Percentiles rank a stretch among this genome's conserved stretches.
phyloP scores from a whole-genome alignment of 2,329 filamentous ascomycete species.

The Aureobasidium subglaciale region DNA sequence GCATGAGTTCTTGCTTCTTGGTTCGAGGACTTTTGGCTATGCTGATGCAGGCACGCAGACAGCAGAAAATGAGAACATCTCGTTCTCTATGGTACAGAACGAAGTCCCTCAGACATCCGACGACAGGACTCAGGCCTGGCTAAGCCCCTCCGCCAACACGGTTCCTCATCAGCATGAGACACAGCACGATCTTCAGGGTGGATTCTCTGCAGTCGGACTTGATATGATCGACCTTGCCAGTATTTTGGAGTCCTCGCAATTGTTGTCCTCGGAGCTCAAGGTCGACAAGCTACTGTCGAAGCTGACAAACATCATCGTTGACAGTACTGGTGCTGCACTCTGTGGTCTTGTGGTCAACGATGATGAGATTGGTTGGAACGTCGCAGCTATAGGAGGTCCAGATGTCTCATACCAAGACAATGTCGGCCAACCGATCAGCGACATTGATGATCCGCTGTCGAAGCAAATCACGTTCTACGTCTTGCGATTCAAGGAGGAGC shows the following conservation, averaged over 20 bases:
- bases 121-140: conserved; percentile 43
- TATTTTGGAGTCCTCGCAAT: conserved; percentile 70
- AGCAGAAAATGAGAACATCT: conserved; percentile 38
- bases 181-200: conserved; percentile 39
- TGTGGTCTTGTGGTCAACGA: conserved; percentile 70
- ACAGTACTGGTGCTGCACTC: conserved; percentile 67
- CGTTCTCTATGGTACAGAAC: conserved; percentile 39
- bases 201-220: conserved; percentile 58
- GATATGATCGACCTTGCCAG: conserved; percentile 79
- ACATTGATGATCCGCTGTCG: conserved; percentile 59
- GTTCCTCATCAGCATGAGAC: conserved; percentile 30
- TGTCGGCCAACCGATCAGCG: conserved; percentile 57
- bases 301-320: conserved; percentile 74
- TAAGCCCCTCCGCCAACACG: conserved; percentile 33
- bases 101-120: conserved; percentile 34
- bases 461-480: conserved; percentile 72
- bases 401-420: conserved; percentile 35
- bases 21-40: conserved; percentile 53
- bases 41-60: conserved; percentile 63
- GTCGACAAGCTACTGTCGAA: conserved; percentile 70
- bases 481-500: conserved; percentile 65
- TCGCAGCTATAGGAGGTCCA: conserved; percentile 66
- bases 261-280: conserved; percentile 70
- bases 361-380: conserved; percentile 58
- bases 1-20: conserved; percentile 60